These are phyloP conservation scores for Pichia sporocuriosa DNA, from an alignment of 805 yeast genomes.

Conservation along the genomic window DNA sequence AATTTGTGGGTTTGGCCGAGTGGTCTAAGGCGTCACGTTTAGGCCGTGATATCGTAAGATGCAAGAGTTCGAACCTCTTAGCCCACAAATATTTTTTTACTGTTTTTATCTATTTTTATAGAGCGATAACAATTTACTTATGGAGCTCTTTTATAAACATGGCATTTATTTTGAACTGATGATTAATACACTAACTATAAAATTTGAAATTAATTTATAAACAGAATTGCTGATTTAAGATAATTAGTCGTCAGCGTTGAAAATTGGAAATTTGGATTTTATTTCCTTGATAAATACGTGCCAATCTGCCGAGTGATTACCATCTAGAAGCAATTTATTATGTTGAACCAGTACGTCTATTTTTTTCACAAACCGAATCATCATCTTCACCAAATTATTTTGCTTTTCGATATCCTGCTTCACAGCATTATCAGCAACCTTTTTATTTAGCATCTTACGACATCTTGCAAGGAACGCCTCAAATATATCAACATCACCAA, in stretches of 20 bases:
- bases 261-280: conserved; percentile 18
- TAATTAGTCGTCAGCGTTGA: conserved; percentile 19
- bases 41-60: conserved; percentile 25
- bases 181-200: no score
- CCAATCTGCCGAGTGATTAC: conserved; percentile 22
- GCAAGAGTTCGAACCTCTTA: conserved; percentile 27
- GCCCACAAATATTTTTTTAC: conserved; percentile 17
- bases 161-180: no score
- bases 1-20: conserved; percentile 25
- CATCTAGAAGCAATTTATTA: conserved; percentile 17
- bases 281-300: conserved; percentile 14
- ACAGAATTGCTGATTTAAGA: neutral
- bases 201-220: no score
- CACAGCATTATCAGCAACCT: conserved; percentile 54
- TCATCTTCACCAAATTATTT: conserved; percentile 35
- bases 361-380: conserved; percentile 27
- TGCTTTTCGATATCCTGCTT: conserved; percentile 58
- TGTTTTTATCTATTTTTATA: no score
- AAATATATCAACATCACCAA: conserved; percentile 14
- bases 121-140: no score
- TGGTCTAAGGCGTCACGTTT: conserved; percentile 27
- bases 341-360: conserved; percentile 18
- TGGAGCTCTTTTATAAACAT: no score
- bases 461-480: conserved; percentile 31
- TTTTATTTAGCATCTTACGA: conserved; percentile 38